Evolutionary conservation across 441 rosid genomes (phyloP), one percentile per base, ranked within the genome.

Genomic region (Raphanus hybrid): DNA sequence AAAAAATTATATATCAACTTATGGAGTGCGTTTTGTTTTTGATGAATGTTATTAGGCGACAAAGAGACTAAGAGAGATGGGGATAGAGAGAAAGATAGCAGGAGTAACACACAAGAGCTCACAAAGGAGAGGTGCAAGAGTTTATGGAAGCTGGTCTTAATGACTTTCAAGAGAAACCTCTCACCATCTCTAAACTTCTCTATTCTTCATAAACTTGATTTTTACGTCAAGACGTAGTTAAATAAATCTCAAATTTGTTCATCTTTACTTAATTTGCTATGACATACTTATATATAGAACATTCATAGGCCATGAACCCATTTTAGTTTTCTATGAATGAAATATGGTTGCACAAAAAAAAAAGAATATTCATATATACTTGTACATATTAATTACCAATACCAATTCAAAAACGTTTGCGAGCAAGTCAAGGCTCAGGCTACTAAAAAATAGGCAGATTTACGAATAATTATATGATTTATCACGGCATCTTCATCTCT

Each of bases 121-220:
- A 23, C 26, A 23, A 23, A 23, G 26, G 26, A 23, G 26, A 23
- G 26, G 26, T 23, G 26, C 26, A 69, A 73, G 93, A 88, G 67
- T 94, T 94, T 54, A 81, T 84, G 69, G 90, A 90, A 69, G 95
- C 98, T 6, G 98, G 97, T 1, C 83, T 94, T 4, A 89, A 92
- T 83, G 92, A 86, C 55, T 94, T 89, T 58, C 87, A 81, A 52
- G 94, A 90, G 86, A 94, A 94, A 87, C 98, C 98, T 52, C 79
- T 93, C 70, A 89, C 94, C 2, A 64, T 76, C 37, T 80, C 90
- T 29, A 93, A 92, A 79, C 90, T 92, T 61, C 50, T 80, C 35
- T 8, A 82, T 86, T 58, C 84, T 92, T 68, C 84, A 65, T 52
- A 87, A 90, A 54, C 69, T 88, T 58, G 39, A 85, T 2, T 59